Base-by-base conservation (phyloP, 345 rosid genomes). In the Alliaria petiolata region DNA sequence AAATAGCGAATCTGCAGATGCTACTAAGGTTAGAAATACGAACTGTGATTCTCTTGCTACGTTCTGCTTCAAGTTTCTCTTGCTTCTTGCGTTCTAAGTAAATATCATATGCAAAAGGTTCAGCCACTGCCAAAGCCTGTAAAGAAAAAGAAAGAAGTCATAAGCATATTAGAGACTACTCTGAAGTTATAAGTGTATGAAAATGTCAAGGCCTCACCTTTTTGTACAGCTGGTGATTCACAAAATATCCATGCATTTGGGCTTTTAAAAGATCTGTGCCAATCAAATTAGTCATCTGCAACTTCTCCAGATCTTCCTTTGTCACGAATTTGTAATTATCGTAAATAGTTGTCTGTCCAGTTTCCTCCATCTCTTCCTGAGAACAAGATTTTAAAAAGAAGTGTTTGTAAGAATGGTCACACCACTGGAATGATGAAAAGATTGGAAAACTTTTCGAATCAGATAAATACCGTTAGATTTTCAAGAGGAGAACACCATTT, bases 331-430 rank as follows among this genome's bases (percentile, higher is more conserved):
- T 95, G 80, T 72, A 95, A 50, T 91, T 82, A 52, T 95, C 97
- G 65, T 91, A 95, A 63, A 91, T 89, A 54, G 87, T 82, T 33
- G 93, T 83, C 70, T 95, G 89, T 14, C 81, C 89, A 67, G 80
- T 85, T 73, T 95, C 99, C 85, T 91, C 97, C 67, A 89, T 83
- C 83, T 95, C 96, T 85, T 95, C 99, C 99, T 95, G 82, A 44
- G 44, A 79, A 62, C 35, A 68, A 73, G 42, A 69, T 16, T 70
- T 61, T 36, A 54, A 8, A 59, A 51, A 63, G 50, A 39, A 47
- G 53, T 20, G 66, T 57, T 39, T 53, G 40, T 55, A 58, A 8
- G 56, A 64, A 45, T 36, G 77, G 28, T 16, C 42, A 44, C 62
- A 12, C 14, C 55, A 40, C 46, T 30, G 6, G 16, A 13, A 68